Evolutionary conservation across 2,329 filamentous ascomycete genomes (phyloP), one percentile per base, ranked within the genome.

Genomic region (Bipolaris victoriae): DNA sequence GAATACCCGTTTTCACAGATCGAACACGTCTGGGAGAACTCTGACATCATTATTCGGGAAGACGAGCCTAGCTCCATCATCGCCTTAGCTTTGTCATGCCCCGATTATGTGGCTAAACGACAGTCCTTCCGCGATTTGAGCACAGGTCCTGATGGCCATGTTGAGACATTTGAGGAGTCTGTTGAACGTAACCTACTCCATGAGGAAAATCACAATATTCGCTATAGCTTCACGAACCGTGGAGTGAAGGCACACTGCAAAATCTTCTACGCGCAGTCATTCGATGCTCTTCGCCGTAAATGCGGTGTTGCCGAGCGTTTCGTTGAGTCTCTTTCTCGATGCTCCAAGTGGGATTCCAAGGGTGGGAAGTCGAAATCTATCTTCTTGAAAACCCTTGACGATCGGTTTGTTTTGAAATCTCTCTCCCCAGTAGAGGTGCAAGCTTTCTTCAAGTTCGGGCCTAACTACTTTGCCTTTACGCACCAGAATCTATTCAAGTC

Each of bases 341-440:
- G 96, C 77, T 84, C 96, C 18, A 97, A 98, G 76, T 99, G 94
- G 91, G 95, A 99, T 77, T 97, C 92, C 3, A 96, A 96, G 73
- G 96, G 95, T 22, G 95, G 95, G 64, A 99, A 99, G 79, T 97
- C 94, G 1, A 97, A 97, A 73, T 97, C 93, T 0, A 88, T 99
- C 4, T 99, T 99, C 76, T 80, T 99, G 63, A 99, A 98, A 79
- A 99, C 95, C 0, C 82, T 97, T 20, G 95, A 99, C 76, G 93
- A 97, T 70, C 88, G 95, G 35, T 89, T 99, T 61, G 90, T 99
- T 44, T 85, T 97, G 68, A 97, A 97, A 80, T 93, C 91, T 0
- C 81, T 99, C 9, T 94, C 93, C 1, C 88, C 91, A 1, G 88
- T 97, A 50, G 95, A 99, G 78, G 96, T 95, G 1, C 89, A 92